Evolutionary conservation across 2,329 filamentous ascomycete species (phyloP), one percentile per base, ranked within the genome.

Genomic region (Hymenoscyphus linearis): DNA sequence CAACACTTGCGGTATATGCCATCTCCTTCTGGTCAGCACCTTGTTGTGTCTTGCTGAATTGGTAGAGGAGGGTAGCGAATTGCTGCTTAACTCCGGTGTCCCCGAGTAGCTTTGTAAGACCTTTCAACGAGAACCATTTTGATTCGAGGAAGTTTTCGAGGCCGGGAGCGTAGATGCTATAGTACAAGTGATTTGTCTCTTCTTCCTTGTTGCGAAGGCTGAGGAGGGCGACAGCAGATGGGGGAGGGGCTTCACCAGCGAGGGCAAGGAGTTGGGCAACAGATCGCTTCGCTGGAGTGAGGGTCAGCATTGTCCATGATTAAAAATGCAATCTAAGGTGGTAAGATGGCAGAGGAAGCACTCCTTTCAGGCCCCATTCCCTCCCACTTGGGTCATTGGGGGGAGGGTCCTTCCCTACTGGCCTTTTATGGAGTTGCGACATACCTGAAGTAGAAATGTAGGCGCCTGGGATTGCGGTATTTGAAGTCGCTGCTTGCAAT

Each of bases 111-210:
- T 67, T 72, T 22, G 58, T 60, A 56, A 67, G 60, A 55, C 77
- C 74, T 59, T 75, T 75, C 37, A 80, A 78, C 62, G 79, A 84
- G 76, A 91, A 97, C 93, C 93, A 98, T 31, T 81, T 82, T 6
- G 91, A 90, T 74, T 97, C 93, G 64, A 96, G 83, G 64, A 95
- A 87, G 56, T 83, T 82, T 74, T 90, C 87, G 54, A 95, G 82
- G 7, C 86, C 88, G 1, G 82, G 83, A 3, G 87, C 88, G 73
- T 95, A 96, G 65, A 91, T 86, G 66, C 88, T 87, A 68, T 84
- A 82, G 74, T 90, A 96, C 16, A 93, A 77, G 64, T 83, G 83
- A 65, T 85, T 86, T 62, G 91, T 85, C 71, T 91, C 87, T 68
- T 86, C 84, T 56, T 90, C 70, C 25, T 74, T 76, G 36, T 80